These are phyloP conservation scores for Tetratostichococcus sp. DNA, from an alignment of 139 green algal genomes.

Conservation along the genomic window DNA sequence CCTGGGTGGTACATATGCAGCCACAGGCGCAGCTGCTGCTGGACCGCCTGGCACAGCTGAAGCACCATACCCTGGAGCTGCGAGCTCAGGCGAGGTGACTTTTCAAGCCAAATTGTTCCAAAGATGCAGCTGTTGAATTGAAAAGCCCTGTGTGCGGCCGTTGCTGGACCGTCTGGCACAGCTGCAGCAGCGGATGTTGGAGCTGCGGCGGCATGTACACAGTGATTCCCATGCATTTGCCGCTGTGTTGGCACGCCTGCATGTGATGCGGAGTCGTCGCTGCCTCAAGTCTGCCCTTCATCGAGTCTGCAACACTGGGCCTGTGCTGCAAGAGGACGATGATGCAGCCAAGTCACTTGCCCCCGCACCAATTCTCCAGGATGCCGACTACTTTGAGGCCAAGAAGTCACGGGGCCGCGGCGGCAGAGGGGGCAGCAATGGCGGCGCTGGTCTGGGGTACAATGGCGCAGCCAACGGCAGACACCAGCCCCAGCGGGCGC, in stretches of 20 bases:
- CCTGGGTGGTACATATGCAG: no score
- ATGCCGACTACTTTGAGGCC: constrained; percentile 75
- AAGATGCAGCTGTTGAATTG: no score
- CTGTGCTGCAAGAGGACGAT: no score
- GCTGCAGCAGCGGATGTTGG: constrained; percentile 66
- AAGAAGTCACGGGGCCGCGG: constrained; percentile 37
- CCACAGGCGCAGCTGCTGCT: constrained; percentile 67
- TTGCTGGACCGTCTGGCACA: constrained; percentile 59
- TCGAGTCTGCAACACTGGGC: no score
- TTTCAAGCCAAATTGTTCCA: no score
- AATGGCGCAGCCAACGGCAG: not conserved
- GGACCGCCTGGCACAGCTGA: constrained; percentile 45
- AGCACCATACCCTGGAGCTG: constrained; percentile 69
- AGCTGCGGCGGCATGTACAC: no score
- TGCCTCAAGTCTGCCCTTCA: no score
- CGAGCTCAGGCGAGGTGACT: constrained; percentile 68
- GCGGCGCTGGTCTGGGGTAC: not conserved
- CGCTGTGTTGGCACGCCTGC: no score
- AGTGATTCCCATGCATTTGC: no score
- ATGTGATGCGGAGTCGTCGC: no score
- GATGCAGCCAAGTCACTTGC: no score
- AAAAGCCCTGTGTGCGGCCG: constrained; percentile 56
- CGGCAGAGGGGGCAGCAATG: constrained; percentile 5
- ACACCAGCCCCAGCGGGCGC: no score
- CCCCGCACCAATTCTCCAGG: constrained; percentile 26